These are phyloP conservation scores for Dryas drummondii DNA, from an alignment of 306 rosid genomes.

Conservation along the genomic window DNA sequence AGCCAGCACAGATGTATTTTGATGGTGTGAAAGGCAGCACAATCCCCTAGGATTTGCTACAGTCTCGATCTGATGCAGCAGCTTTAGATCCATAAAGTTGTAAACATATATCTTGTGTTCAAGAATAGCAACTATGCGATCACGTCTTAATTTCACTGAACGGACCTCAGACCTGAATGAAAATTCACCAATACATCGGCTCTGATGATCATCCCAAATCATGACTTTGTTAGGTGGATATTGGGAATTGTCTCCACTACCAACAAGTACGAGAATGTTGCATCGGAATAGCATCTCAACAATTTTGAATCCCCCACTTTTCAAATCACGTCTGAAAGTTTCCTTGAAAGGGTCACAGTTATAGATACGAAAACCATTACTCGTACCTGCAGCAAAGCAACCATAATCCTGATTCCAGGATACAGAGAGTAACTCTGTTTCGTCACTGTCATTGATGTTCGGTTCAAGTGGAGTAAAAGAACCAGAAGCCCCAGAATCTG, in stretches of 20 bases:
- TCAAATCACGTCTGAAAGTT: slow-evolving; percentile 83
- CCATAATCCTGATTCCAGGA: slow-evolving; percentile 92
- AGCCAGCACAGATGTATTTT: slow-evolving; percentile 82
- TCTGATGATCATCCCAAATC: slow-evolving; percentile 96
- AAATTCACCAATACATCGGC: slow-evolving; percentile 81
- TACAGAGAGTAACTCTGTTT: slow-evolving; percentile 55
- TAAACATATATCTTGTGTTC: slow-evolving; percentile 92
- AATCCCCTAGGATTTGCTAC: slow-evolving; percentile 81
- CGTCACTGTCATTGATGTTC: slow-evolving; percentile 42
- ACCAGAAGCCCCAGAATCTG: slow-evolving; percentile 52
- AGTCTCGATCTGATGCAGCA: slow-evolving; percentile 90
- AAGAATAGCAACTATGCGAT: slow-evolving; percentile 79
- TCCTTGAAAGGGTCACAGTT: slow-evolving; percentile 88
- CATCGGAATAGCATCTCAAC: slow-evolving; percentile 91
- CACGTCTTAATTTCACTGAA: slow-evolving; percentile 79
- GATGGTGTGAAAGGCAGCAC: slow-evolving; percentile 78
- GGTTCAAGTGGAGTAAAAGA: slow-evolving; percentile 42
- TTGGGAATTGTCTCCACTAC: slow-evolving; percentile 64
- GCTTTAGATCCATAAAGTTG: slow-evolving; percentile 75
- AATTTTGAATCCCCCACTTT: slow-evolving; percentile 78
- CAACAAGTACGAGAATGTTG: slow-evolving; percentile 95
- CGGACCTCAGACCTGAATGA: slow-evolving; percentile 84
- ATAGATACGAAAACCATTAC: slow-evolving; percentile 78
- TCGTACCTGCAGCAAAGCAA: slow-evolving; percentile 91
- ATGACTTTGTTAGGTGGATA: slow-evolving; percentile 86